phyloP scores from a whole-genome alignment of 805 yeast genomes.

The Wickerhamomyces queroliae region DNA sequence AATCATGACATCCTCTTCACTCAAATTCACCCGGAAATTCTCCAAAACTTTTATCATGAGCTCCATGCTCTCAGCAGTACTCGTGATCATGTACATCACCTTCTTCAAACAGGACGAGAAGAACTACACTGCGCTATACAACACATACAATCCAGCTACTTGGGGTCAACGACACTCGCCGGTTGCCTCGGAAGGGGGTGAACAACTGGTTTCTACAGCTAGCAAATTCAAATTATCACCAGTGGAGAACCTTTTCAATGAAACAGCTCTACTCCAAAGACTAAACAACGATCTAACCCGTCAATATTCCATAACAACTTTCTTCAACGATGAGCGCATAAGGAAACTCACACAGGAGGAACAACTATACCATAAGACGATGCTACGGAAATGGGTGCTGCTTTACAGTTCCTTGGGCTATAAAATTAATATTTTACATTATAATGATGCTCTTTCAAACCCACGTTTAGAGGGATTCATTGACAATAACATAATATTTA shows the following conservation, averaged over 20 bases:
- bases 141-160: conserved; percentile 1
- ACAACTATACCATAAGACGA: conserved; percentile 11
- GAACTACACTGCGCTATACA: not conserved
- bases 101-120: not conserved
- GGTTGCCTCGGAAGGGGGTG: conserved; percentile 20
- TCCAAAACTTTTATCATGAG: not conserved
- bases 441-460: conserved; percentile 13
- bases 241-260: conserved; percentile 3
- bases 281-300: conserved; percentile 6
- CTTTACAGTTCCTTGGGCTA: conserved; percentile 15
- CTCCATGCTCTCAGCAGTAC: not conserved
- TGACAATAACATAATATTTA: conserved; percentile 3
- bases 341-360: conserved; percentile 11
- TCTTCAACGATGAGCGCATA: conserved; percentile 16
- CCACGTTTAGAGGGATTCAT: conserved; percentile 6
- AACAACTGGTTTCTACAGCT: conserved; percentile 24
- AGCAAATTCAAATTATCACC: not conserved
- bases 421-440: conserved; percentile 10
- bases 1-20: not conserved
- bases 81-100: not conserved
- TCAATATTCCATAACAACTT: conserved; percentile 11
- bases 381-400: conserved; percentile 12
- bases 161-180: not conserved
- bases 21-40: not conserved
- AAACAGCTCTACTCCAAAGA: conserved; percentile 7